Conservation (phyloP, 148 eudicot species). For the Drosera capensis region DNA sequence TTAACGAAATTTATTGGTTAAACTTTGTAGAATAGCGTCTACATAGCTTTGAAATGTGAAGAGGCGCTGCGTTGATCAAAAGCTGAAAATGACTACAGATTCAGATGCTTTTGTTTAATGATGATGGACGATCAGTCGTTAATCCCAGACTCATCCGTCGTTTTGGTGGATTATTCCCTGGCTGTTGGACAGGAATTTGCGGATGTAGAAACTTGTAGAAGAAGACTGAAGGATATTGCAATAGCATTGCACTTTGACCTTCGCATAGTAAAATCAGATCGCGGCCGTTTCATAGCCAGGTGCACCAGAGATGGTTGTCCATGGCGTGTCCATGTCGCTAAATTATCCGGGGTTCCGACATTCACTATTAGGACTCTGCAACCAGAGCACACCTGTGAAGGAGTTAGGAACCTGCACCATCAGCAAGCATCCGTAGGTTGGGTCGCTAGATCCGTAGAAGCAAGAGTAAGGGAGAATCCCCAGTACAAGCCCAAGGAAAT, state of each 20-base stretch:
- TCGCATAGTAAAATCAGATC: constrained; percentile 87
- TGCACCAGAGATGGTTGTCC: constrained; percentile 93
- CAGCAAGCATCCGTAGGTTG: constrained; percentile 97
- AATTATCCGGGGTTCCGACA: constrained; percentile 66
- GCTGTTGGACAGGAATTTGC: constrained; percentile 78
- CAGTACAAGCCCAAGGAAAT: constrained; percentile 95
- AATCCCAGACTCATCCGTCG: constrained; percentile 19
- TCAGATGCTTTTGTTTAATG: constrained; percentile 5
- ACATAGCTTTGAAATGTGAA: too few relatives aligned
- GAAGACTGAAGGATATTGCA: constrained; percentile 73
- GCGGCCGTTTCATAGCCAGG: constrained; percentile 90
- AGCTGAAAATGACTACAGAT: constrained; percentile 10
- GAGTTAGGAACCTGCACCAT: constrained; percentile 72
- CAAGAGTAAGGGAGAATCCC: constrained; percentile 68
- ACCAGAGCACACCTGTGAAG: constrained; percentile 83
- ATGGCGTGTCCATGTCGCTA: constrained; percentile 95
- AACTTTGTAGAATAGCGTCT: too few relatives aligned
- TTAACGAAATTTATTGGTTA: too few relatives aligned
- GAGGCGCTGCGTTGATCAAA: too few relatives aligned
- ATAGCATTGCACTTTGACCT: constrained; percentile 87
- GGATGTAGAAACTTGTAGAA: constrained; percentile 89
- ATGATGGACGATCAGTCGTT: constrained; percentile 33
- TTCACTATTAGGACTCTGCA: constrained; percentile 76
- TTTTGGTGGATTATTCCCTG: constrained; percentile 34
- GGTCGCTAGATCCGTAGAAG: constrained; percentile 96